Percentiles rank a stretch among this genome's conserved stretches.
Evolutionary conservation across 139 green algal genomes (phyloP).

Genomic region (Zygnema cylindricum): DNA sequence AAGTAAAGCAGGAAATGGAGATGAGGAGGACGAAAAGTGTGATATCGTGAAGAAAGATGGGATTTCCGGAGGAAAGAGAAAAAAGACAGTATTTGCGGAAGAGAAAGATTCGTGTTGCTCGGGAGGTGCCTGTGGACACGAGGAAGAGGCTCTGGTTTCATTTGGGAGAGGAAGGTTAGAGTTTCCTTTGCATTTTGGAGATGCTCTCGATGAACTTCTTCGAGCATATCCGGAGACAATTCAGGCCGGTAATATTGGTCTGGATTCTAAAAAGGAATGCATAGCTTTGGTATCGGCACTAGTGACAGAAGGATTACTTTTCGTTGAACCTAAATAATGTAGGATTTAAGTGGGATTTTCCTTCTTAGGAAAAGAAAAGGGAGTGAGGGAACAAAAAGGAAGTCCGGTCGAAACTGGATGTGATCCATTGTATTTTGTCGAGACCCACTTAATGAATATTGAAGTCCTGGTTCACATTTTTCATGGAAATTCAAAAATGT

Average conservation of each 20-base stretch:
- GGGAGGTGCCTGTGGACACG: neutral
- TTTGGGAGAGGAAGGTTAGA: neutral
- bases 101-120: neutral
- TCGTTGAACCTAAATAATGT: conserved; percentile 9
- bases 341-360: neutral
- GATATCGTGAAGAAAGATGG: neutral
- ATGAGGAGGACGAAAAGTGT: neutral
- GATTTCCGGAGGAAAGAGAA: neutral
- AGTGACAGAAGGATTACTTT: neutral
- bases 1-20: neutral
- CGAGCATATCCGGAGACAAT: neutral
- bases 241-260: neutral
- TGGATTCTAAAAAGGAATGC: conserved; percentile 21
- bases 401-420: no score
- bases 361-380: neutral
- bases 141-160: neutral
- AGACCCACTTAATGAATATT: neutral
- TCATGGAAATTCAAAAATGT: no score
- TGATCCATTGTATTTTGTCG: neutral
- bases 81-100: neutral
- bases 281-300: neutral
- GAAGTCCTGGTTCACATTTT: neutral
- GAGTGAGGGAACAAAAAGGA: neutral
- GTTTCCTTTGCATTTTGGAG: conserved; percentile 17
- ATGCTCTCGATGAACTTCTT: conserved; percentile 24